Conservation (phyloP, 495 filamentous ascomycete species). For the Letharia columbiana region DNA sequence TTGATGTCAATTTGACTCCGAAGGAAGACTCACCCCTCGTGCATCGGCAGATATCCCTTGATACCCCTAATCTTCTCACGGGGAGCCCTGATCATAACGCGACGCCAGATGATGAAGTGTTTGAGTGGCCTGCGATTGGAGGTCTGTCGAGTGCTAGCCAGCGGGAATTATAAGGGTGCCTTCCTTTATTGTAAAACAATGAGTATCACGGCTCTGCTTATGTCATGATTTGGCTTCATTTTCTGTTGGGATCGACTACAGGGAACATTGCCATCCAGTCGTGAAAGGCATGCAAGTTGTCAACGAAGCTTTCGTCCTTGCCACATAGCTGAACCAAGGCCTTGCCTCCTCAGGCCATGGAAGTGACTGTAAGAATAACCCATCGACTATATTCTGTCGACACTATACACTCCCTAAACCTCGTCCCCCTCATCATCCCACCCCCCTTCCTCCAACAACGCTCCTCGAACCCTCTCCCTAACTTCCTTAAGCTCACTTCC, state of each 20-base stretch:
- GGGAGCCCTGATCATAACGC: background rate
- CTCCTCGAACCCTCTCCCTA: conserved; percentile 52
- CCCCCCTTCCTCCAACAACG: conserved; percentile 56
- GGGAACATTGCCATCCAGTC: too few species aligned
- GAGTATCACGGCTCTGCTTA: too few species aligned
- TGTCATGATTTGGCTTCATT: too few species aligned
- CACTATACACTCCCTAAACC: background rate
- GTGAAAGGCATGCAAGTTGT: too few species aligned
- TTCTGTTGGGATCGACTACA: too few species aligned
- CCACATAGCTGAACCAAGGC: too few species aligned
- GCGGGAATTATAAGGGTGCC: background rate
- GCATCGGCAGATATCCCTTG: background rate
- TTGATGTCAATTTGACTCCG: conserved; percentile 34
- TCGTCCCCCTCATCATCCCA: conserved; percentile 55
- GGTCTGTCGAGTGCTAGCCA: background rate
- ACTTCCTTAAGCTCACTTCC: conserved; percentile 49
- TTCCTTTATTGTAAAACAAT: background rate
- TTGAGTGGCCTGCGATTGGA: background rate
- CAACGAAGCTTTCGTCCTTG: too few species aligned
- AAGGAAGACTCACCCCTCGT: background rate
- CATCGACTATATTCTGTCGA: background rate
- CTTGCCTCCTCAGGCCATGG: too few species aligned
- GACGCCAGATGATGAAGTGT: background rate
- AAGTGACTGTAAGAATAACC: too few species aligned
- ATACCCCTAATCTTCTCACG: background rate